phyloP scores from a whole-genome alignment of 148 eudicot species.

The Camellia japonica region DNA sequence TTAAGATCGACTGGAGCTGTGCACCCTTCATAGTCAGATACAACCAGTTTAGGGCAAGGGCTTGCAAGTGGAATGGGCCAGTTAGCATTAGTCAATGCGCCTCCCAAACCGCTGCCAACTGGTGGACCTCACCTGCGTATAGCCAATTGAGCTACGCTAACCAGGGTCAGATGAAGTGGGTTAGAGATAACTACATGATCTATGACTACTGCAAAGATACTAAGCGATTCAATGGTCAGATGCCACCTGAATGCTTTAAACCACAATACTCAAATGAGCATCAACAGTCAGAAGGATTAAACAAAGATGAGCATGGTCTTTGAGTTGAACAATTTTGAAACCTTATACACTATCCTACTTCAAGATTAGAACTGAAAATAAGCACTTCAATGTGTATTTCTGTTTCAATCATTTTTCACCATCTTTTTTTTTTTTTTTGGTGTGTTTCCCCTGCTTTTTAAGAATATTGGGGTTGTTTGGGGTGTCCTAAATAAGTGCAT shows the following conservation, averaged over 20 bases:
- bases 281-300: not conserved
- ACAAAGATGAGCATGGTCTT: no score
- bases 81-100: conserved; percentile 41
- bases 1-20: conserved; percentile 53
- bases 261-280: conserved; percentile 30
- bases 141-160: conserved; percentile 26
- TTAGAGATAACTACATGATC: conserved; percentile 47
- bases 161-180: conserved; percentile 40
- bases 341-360: not conserved
- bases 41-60: conserved; percentile 37
- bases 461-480: no score
- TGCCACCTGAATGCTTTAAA: conserved; percentile 56
- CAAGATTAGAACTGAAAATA: not conserved
- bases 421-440: no score
- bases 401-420: not conserved
- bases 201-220: conserved; percentile 62
- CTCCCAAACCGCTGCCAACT: conserved; percentile 27
- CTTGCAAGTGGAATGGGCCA: conserved; percentile 47
- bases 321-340: not conserved
- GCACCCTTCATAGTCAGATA: conserved; percentile 51
- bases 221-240: conserved; percentile 33
- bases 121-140: conserved; percentile 41
- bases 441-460: not conserved
- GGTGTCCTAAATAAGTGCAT: no score
- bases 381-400: not conserved